phyloP scores from a whole-genome alignment of 2,329 filamentous ascomycete species.

The Cryphonectria nitschkei region DNA sequence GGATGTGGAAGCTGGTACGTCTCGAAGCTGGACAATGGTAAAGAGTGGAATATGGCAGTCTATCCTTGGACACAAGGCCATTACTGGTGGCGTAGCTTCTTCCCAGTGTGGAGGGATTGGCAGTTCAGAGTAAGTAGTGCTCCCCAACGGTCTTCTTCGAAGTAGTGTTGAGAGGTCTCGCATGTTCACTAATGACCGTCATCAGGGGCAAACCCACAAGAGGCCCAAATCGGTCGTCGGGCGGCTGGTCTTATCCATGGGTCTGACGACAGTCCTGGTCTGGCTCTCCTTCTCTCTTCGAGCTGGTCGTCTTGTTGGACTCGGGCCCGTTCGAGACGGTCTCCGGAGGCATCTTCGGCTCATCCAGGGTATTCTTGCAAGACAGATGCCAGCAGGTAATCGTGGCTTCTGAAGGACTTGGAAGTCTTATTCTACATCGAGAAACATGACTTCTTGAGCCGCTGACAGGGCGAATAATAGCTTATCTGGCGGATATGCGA shows the following conservation, averaged over 20 bases:
- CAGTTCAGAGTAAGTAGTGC: slow-evolving; percentile 37
- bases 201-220: slow-evolving; percentile 8
- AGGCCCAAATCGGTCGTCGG: not conserved
- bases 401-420: not conserved
- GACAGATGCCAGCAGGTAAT: not conserved
- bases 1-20: slow-evolving; percentile 46
- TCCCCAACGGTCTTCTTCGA: not conserved
- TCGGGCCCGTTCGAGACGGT: not conserved
- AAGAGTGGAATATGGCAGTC: slow-evolving; percentile 40
- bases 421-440: not conserved
- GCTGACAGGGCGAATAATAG: not conserved
- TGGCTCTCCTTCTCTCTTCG: not conserved
- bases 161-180: not conserved
- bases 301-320: not conserved
- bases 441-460: not conserved
- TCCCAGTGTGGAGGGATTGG: slow-evolving; percentile 41
- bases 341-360: not conserved
- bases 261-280: not conserved
- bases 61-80: slow-evolving; percentile 43
- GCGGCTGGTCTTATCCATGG: slow-evolving; percentile 6
- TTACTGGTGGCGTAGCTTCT: slow-evolving; percentile 43
- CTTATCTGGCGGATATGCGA: not conserved
- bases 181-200: not conserved
- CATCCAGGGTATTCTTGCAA: not conserved
- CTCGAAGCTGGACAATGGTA: slow-evolving; percentile 32